Evolutionary conservation across 1,284 basidiomycete genomes (phyloP), one percentile per base, ranked within the genome.

Genomic region (Apiotrichum laibachii): DNA sequence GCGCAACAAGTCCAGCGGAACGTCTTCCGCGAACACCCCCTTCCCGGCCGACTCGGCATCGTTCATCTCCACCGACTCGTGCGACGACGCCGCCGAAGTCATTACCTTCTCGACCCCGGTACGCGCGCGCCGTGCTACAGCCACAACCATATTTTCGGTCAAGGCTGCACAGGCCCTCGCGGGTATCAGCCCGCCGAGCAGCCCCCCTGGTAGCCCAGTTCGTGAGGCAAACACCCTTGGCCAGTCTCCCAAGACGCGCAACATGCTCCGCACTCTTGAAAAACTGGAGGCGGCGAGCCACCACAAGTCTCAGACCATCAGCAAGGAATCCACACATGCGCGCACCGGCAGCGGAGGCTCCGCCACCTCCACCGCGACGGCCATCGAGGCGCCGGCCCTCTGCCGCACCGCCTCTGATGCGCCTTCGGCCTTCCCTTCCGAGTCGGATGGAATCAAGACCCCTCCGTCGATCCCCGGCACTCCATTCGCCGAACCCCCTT

Each of bases 21-120:
- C 11, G n/a, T 11, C 40, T 8, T 11, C 43, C 43, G 4, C 11
- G 19, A 19, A 6, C 43, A 12, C 6, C n/a, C 43, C n/a, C 3
- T 44, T 26, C 47, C 21, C 31, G 15, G 35, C 11, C 15, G 34
- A 37, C 37, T 8, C 37, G 5, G 31, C 19, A 7, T 50, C 49
- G 35, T 40, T 50, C 33, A 33, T 50, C 35, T 50, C 49, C 16
- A 22, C 35, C 16, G 50, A 51, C 13, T 45, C 49, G 26, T 42
- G 40, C 47, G 37, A 57, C 50, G 55, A 57, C 11, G 35, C 34
- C 11, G 48, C 19, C 19, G 55, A 57, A 44, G 22, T 51, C 12
- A 31, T 57, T 21, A 52, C 55, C 26, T 51, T 57, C 16, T 16
- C 55, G 19, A 57, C 50, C 18, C 55, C 55, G 5, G 21, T n/a